Percentiles rank a stretch among this genome's conserved stretches.
Conservation (phyloP, 495 filamentous ascomycete genomes). For the Penicillium fimorum region DNA sequence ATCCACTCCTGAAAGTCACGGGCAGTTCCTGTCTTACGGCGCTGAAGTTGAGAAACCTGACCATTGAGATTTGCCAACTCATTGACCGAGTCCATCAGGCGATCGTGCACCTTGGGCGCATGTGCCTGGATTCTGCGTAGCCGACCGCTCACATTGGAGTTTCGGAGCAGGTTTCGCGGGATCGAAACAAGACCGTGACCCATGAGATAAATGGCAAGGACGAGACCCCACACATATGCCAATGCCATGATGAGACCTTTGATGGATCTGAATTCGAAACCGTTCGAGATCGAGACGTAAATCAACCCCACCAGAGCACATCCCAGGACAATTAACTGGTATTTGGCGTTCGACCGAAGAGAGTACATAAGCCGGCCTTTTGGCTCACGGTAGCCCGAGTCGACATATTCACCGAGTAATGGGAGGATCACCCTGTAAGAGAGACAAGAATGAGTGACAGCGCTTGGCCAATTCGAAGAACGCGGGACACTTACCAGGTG, state of each 20-base stretch:
- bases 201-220: conserved; percentile 94
- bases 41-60: conserved; percentile 72
- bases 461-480: background rate
- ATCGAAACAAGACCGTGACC: conserved; percentile 93
- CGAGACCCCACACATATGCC: conserved; percentile 88
- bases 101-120: conserved; percentile 81
- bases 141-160: conserved; percentile 68
- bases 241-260: conserved; percentile 88
- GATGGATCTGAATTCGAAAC: conserved; percentile 60
- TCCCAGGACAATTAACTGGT: conserved; percentile 76
- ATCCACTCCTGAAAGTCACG: conserved; percentile 90
- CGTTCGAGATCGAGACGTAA: conserved; percentile 79
- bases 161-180: conserved; percentile 73
- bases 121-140: conserved; percentile 71
- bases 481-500: conserved; percentile 67
- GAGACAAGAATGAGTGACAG: conserved; percentile 9
- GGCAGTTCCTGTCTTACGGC: conserved; percentile 80
- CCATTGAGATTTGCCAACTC: conserved; percentile 77
- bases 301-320: conserved; percentile 69
- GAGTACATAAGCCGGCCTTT: conserved; percentile 79
- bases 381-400: conserved; percentile 87
- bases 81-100: conserved; percentile 78
- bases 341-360: conserved; percentile 79
- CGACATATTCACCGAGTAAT: conserved; percentile 86
- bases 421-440: conserved; percentile 78